Evolutionary conservation across 2,329 filamentous ascomycete species (phyloP).

Genomic region (Fusarium sambucinum): DNA sequence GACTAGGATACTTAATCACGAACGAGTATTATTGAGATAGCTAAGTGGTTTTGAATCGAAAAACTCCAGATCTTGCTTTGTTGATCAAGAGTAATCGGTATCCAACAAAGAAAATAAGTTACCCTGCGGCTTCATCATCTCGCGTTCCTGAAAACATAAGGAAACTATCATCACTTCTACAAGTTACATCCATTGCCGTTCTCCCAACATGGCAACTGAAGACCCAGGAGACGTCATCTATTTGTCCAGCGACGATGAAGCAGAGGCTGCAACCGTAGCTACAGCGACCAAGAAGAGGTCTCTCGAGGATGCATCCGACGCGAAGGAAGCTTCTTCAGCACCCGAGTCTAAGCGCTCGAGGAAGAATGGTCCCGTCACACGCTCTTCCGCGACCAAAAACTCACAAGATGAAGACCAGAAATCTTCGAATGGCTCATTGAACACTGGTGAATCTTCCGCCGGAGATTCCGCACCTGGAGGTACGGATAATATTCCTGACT

Average conservation of each 20-base stretch:
- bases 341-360: constrained; percentile 43
- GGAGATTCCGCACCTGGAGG: constrained; percentile 26
- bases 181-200: background rate
- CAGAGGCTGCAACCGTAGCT: background rate
- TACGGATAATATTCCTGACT: constrained; percentile 39
- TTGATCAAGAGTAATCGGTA: background rate
- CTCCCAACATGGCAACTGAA: constrained; percentile 30
- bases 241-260: constrained; percentile 46
- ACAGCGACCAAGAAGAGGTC: constrained; percentile 47
- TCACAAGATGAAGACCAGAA: constrained; percentile 13
- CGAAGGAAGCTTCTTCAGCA: constrained; percentile 20
- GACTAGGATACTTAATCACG: constrained; percentile 11
- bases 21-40: constrained; percentile 6
- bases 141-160: background rate
- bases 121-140: background rate
- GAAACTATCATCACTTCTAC: background rate
- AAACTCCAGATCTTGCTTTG: constrained; percentile 1
- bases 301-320: constrained; percentile 42
- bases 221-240: constrained; percentile 43
- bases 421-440: constrained; percentile 20
- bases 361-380: constrained; percentile 13
- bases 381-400: constrained; percentile 45
- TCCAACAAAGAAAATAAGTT: background rate
- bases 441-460: background rate
- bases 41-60: constrained; percentile 15